Evolutionary conservation across 2,329 filamentous ascomycete genomes (phyloP).

Genomic region (Fusarium goolgardi): DNA sequence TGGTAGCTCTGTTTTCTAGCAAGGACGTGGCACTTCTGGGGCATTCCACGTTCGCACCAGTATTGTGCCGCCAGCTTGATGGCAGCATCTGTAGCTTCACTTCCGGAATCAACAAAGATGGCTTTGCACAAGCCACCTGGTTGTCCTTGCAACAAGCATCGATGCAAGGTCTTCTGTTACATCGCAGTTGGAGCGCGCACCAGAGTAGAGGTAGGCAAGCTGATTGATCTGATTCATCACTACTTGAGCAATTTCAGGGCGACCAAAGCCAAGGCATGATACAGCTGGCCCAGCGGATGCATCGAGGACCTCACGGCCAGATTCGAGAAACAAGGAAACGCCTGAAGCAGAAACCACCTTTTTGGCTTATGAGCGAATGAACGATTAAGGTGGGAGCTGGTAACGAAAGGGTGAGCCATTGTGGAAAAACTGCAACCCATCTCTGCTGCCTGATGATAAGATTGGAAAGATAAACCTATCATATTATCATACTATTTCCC

Average conservation of each 20-base stretch:
- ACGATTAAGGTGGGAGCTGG: constrained; percentile 3
- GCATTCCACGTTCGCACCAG: constrained; percentile 55
- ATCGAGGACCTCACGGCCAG: constrained; percentile 7
- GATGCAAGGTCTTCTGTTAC: constrained; percentile 48
- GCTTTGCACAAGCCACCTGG: constrained; percentile 7
- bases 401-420: constrained; percentile 5
- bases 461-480: not conserved
- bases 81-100: constrained; percentile 1
- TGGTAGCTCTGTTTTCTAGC: constrained; percentile 60
- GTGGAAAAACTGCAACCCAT: not conserved
- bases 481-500: not conserved
- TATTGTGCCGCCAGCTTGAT: constrained; percentile 47
- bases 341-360: constrained; percentile 5
- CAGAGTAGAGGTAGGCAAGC: constrained; percentile 31
- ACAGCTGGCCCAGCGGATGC: constrained; percentile 3
- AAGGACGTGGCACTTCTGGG: constrained; percentile 57
- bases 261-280: constrained; percentile 5
- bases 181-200: constrained; percentile 30
- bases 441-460: not conserved
- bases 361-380: not conserved
- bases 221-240: constrained; percentile 14
- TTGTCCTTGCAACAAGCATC: constrained; percentile 43
- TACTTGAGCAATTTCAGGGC: not conserved
- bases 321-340: constrained; percentile 9
- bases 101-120: constrained; percentile 9